Conservation (phyloP, 2,329 filamentous ascomycete genomes). For the Mycosphaerella sp. region DNA sequence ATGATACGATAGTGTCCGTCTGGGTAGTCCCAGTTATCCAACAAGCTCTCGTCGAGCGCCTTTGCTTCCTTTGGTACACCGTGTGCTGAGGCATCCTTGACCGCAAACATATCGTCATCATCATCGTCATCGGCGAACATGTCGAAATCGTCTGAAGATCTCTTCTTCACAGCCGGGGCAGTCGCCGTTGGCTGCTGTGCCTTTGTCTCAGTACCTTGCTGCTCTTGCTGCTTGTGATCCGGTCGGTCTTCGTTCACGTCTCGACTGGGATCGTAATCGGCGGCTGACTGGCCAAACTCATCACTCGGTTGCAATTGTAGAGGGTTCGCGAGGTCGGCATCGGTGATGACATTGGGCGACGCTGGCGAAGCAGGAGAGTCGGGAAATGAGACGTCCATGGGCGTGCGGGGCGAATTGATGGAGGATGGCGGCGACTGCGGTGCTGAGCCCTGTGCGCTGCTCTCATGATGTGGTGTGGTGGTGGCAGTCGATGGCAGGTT, state of each 20-base stretch:
- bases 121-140: constrained; percentile 55
- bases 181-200: constrained; percentile 21
- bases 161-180: constrained; percentile 5
- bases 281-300: constrained; percentile 77
- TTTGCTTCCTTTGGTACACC: constrained; percentile 48
- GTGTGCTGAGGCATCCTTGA: constrained; percentile 42
- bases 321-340: constrained; percentile 36
- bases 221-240: constrained; percentile 25
- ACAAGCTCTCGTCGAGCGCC: constrained; percentile 63
- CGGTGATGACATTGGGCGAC: constrained; percentile 38
- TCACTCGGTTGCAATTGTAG: constrained; percentile 30
- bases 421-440: constrained; percentile 27
- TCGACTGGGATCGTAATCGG: constrained; percentile 81
- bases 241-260: constrained; percentile 74
- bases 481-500: constrained; percentile 23
- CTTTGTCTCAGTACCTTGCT: constrained; percentile 23
- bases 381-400: constrained; percentile 26
- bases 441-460: constrained; percentile 22
- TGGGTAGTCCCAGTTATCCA: constrained; percentile 89
- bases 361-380: constrained; percentile 35
- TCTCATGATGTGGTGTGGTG: constrained; percentile 35
- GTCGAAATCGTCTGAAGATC: constrained; percentile 43
- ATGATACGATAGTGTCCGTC: constrained; percentile 97
- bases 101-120: constrained; percentile 80
- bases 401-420: constrained; percentile 34